Percentiles rank a stretch among this genome's conserved stretches.
These are phyloP conservation scores for Aspergillus sp. DNA, from an alignment of 2,329 filamentous ascomycete species.

Conservation along the genomic window DNA sequence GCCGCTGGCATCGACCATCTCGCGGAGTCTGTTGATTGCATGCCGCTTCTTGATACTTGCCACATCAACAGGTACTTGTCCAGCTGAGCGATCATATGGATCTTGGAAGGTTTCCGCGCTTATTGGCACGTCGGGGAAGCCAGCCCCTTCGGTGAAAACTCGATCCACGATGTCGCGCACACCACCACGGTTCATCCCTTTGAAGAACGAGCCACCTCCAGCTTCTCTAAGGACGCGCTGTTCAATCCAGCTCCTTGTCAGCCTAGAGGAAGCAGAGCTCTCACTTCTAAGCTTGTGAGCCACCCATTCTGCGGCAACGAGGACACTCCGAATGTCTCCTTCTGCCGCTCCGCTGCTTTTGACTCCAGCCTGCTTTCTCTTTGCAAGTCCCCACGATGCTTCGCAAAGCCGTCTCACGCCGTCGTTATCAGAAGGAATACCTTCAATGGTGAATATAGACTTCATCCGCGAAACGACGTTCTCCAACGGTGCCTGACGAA, in stretches of 20 bases:
- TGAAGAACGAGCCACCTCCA: constrained; percentile 57
- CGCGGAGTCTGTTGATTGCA: constrained; percentile 61
- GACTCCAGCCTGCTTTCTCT: constrained; percentile 56
- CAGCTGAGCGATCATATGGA: constrained; percentile 33
- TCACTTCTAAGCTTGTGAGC: constrained; percentile 61
- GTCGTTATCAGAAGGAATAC: constrained; percentile 84
- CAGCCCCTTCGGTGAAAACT: constrained; percentile 68
- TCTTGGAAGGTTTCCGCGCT: constrained; percentile 44
- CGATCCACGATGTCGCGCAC: constrained; percentile 68
- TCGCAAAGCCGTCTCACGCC: constrained; percentile 76
- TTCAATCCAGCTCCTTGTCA: constrained; percentile 66
- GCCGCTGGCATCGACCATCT: constrained; percentile 66
- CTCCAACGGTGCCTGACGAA: constrained; percentile 85
- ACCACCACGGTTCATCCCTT: constrained; percentile 66
- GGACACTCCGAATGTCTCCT: constrained; percentile 65
- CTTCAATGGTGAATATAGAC: constrained; percentile 83
- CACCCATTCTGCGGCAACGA: constrained; percentile 69
- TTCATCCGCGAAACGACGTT: constrained; percentile 83
- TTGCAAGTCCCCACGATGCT: constrained; percentile 67
- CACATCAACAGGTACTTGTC: constrained; percentile 55
- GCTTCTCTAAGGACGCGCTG: constrained; percentile 59
- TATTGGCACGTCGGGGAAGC: constrained; percentile 56
- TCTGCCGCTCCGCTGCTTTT: constrained; percentile 52
- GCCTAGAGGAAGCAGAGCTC: constrained; percentile 40
- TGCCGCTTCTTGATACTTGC: constrained; percentile 63